phyloP scores from a whole-genome alignment of 1,284 basidiomycete species.

The Farysia itapuensis region DNA sequence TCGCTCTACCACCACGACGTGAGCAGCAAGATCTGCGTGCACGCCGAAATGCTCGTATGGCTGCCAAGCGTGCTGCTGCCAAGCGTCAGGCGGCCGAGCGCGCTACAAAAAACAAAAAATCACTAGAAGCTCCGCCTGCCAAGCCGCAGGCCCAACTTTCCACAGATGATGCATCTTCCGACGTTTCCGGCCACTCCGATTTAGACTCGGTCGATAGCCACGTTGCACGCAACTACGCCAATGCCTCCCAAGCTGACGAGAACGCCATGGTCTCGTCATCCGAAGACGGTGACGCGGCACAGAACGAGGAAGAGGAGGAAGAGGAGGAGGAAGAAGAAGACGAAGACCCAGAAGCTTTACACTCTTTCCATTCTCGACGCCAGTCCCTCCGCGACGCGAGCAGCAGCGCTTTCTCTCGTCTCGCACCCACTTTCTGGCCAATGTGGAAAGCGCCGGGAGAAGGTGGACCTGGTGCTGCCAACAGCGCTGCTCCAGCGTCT shows the following conservation, averaged over 20 bases:
- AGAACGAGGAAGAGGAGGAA: conserved; percentile 3
- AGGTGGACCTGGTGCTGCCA: neutral
- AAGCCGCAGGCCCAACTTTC: conserved; percentile 4
- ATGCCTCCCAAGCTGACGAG: neutral
- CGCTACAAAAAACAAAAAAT: neutral
- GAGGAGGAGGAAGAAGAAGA: conserved; percentile 8
- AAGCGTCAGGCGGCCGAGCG: conserved; percentile 3
- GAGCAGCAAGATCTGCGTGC: conserved; percentile 10
- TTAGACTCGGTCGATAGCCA: conserved; percentile 56
- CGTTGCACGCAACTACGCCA: conserved; percentile 52
- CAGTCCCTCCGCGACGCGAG: conserved; percentile 23
- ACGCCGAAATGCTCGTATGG: conserved; percentile 18
- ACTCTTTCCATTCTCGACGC: neutral
- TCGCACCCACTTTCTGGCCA: conserved; percentile 52
- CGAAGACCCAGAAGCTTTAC: conserved; percentile 11
- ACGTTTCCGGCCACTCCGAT: conserved; percentile 46
- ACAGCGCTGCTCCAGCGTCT: neutral
- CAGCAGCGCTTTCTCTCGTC: conserved; percentile 48
- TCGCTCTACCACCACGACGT: conserved; percentile 28
- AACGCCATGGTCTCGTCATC: conserved; percentile 14
- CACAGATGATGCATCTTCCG: conserved; percentile 38
- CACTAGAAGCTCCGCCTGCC: conserved; percentile 4
- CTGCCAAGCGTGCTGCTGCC: conserved; percentile 19
- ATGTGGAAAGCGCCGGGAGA: conserved; percentile 57
- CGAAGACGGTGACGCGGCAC: conserved; percentile 3